Conservation (phyloP, 2,329 filamentous ascomycete genomes). For the Xylariaceae sp. region DNA sequence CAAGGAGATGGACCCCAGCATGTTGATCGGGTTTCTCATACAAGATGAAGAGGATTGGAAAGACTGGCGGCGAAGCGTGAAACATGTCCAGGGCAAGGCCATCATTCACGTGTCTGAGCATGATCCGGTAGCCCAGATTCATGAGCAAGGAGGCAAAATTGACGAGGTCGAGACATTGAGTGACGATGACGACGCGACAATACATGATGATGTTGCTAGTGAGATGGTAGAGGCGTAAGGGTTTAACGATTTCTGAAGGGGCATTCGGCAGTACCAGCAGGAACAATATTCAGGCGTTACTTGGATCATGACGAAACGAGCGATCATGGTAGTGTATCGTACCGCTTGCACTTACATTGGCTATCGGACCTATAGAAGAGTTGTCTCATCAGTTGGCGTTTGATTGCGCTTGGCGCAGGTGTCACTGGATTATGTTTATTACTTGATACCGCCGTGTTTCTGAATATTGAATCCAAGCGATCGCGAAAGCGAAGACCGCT, state of each 20-base stretch:
- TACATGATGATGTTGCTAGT: slow-evolving; percentile 8
- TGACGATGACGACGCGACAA: slow-evolving; percentile 47
- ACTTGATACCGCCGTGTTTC: too few species aligned
- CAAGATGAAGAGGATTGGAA: slow-evolving; percentile 77
- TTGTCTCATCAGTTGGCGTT: too few species aligned
- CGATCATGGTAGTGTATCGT: background rate
- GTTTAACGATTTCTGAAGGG: background rate
- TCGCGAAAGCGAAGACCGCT: too few species aligned
- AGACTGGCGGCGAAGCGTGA: slow-evolving; percentile 73
- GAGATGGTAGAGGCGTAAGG: slow-evolving; percentile 1
- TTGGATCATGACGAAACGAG: background rate
- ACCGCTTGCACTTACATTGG: too few species aligned
- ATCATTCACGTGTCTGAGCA: slow-evolving; percentile 80
- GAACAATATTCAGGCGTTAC: slow-evolving; percentile 2
- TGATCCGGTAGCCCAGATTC: slow-evolving; percentile 54
- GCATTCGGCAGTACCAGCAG: background rate
- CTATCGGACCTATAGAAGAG: too few species aligned
- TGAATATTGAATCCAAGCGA: too few species aligned
- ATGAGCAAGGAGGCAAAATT: slow-evolving; percentile 68
- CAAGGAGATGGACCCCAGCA: slow-evolving; percentile 94
- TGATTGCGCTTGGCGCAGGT: too few species aligned
- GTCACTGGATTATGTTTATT: too few species aligned
- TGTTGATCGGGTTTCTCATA: slow-evolving; percentile 93
- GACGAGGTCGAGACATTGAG: slow-evolving; percentile 90
- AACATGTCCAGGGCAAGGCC: slow-evolving; percentile 72